Percentiles rank a stretch among this genome's conserved stretches.
phyloP scores from a whole-genome alignment of 2,329 filamentous ascomycete species.

The Diaporthe sp. region DNA sequence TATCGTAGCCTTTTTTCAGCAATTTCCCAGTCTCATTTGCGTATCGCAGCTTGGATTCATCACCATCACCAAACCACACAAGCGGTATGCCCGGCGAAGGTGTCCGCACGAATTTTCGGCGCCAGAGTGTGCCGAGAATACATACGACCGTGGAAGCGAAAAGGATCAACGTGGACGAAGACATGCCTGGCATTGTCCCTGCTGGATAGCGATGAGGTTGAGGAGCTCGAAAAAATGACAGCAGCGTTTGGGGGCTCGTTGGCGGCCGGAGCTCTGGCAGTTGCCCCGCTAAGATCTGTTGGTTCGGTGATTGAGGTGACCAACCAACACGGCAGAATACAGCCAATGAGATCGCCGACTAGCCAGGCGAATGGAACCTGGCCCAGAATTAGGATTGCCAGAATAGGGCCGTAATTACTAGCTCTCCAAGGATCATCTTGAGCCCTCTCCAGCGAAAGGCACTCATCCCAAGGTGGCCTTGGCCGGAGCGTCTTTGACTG shows the following conservation, averaged over 20 bases:
- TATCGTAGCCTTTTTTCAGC: conserved; percentile 25
- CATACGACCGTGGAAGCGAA: background rate
- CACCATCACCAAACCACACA: conserved; percentile 1
- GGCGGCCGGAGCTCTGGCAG: no score
- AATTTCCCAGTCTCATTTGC: conserved; percentile 17
- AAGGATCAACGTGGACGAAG: background rate
- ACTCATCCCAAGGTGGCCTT: no score
- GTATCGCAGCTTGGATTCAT: conserved; percentile 20
- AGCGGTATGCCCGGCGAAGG: background rate
- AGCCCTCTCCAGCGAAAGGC: no score
- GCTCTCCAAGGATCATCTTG: no score
- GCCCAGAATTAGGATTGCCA: no score
- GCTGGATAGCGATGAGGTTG: background rate
- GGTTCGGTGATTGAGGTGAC: background rate
- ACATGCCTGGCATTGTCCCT: background rate
- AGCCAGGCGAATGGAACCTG: no score
- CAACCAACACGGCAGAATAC: background rate
- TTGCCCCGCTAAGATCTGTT: background rate
- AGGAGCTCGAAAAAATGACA: background rate
- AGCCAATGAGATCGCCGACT: background rate
- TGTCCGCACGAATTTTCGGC: background rate
- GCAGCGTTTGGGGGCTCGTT: background rate
- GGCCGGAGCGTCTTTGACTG: no score
- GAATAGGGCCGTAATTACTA: no score
- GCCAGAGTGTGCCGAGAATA: background rate